phyloP scores from a whole-genome alignment of 2,329 filamentous ascomycete species.

The Stagonosporopsis vannaccii region DNA sequence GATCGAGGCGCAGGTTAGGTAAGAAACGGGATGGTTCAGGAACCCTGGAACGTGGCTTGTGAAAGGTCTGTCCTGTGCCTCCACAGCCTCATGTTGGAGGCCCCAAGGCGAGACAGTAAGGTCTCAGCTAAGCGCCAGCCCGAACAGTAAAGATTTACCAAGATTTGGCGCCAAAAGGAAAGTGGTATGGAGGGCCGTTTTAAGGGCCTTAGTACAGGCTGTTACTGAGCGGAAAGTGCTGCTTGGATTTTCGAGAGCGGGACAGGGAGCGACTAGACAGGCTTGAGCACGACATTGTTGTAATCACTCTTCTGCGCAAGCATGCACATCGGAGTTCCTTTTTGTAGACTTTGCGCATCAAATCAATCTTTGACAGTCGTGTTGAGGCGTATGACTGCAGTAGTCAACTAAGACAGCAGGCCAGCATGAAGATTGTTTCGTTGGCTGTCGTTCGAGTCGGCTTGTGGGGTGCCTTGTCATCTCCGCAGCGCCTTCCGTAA shows the following conservation, averaged over 20 bases:
- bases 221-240: neutral
- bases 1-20: conserved; percentile 17
- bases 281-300: neutral
- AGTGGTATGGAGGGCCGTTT: neutral
- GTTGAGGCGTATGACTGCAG: conserved; percentile 22
- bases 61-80: conserved; percentile 11
- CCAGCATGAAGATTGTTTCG: conserved; percentile 3
- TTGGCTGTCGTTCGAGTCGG: conserved; percentile 4
- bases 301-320: neutral
- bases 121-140: conserved; percentile 16
- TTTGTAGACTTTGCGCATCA: neutral
- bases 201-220: neutral
- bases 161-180: neutral
- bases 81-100: conserved; percentile 21
- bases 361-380: conserved; percentile 1
- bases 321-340: neutral
- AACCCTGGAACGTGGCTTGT: conserved; percentile 26
- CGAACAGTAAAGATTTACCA: neutral
- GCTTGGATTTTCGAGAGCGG: neutral
- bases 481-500: conserved; percentile 2
- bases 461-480: conserved; percentile 11
- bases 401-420: conserved; percentile 19
- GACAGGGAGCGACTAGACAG: neutral
- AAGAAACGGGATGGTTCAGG: conserved; percentile 20
- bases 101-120: conserved; percentile 12